These are phyloP conservation scores for Amaranthus hypochondriacus DNA, from an alignment of 148 eudicot genomes.

Conservation along the genomic window DNA sequence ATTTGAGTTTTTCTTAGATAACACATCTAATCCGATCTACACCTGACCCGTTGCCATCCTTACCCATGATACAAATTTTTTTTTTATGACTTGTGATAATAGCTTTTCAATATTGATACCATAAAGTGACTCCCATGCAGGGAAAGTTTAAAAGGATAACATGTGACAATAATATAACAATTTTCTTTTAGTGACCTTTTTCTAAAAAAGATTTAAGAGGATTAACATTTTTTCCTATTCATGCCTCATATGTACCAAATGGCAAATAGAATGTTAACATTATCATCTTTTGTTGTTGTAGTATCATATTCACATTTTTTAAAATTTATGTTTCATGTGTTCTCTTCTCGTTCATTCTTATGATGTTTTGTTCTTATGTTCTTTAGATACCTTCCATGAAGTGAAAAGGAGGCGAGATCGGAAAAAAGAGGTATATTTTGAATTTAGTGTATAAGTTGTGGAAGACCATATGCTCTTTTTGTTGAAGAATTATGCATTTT, in stretches of 20 bases:
- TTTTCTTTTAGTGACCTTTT: too few relatives aligned
- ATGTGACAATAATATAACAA: too few relatives aligned
- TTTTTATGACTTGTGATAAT: too few relatives aligned
- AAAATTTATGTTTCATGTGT: neutral
- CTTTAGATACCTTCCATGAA: constrained; percentile 54
- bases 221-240: neutral
- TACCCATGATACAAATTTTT: too few relatives aligned
- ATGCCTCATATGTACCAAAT: neutral
- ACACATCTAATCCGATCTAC: too few relatives aligned
- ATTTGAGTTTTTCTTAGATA: too few relatives aligned
- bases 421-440: constrained; percentile 45
- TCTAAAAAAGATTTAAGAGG: too few relatives aligned
- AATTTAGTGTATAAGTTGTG: neutral
- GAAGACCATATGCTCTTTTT: neutral
- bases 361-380: neutral
- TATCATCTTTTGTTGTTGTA: neutral
- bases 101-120: too few relatives aligned
- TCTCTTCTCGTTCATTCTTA: constrained; percentile 1
- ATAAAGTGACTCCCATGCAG: too few relatives aligned
- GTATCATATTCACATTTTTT: neutral
- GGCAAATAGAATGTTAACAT: too few relatives aligned
- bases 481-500: neutral
- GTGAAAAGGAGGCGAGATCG: constrained; percentile 58
- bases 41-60: too few relatives aligned
- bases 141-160: too few relatives aligned